Base-by-base conservation (phyloP, 2,329 filamentous ascomycete species). In the Claviceps sp. region DNA sequence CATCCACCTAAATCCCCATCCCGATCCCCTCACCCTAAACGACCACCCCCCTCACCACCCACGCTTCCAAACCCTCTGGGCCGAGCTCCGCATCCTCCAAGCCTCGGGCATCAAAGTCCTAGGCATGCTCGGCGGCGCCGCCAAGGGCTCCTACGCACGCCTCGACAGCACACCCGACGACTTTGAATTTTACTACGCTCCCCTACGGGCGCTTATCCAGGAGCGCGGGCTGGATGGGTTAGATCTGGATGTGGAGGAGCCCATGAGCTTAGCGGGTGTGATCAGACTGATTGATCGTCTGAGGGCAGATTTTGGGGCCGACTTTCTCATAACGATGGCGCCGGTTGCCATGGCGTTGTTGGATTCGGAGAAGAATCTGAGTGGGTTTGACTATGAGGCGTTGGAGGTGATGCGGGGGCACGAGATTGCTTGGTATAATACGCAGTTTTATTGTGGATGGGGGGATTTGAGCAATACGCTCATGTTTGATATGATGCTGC, bases 401-500 rank as follows among this genome's bases (percentile, higher is more conserved):
- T 75, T 96, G 2, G 88, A 95, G 64, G 73, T 76, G 11, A 75
- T 80, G 65, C 74, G 80, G 5, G 83, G 84, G 1, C 67, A 66
- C 16, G 76, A 84, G 44, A 85, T 95, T 30, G 75, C 76, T 2
- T 96, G 89, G 81, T 95, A 95, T 66, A 95, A 95, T 63, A 76
- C 84, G 5, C 90, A 96, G 63, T 95, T 95, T 68, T 96, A 96
- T 73, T 93, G 87, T 62, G 89, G 89, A 1, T 96, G 88, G 83
- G 88, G 88, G 8, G 73, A 75, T 57, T 69, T 75, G 54, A 65
- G 60, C 46, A 71, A 61, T 30, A 67, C 75, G 0, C 51, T 63
- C 42, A 70, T 73, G 63, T 82, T 77, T 61, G 72, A 78, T 52
- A 58, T 65, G 48, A 73, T 80, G 50, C 58, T 80, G 8, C 70